Evolutionary conservation across 176 grass and related monocot species (phyloP), one percentile per base, ranked within the genome.

Genomic region (Echinochloa phyllopogon): DNA sequence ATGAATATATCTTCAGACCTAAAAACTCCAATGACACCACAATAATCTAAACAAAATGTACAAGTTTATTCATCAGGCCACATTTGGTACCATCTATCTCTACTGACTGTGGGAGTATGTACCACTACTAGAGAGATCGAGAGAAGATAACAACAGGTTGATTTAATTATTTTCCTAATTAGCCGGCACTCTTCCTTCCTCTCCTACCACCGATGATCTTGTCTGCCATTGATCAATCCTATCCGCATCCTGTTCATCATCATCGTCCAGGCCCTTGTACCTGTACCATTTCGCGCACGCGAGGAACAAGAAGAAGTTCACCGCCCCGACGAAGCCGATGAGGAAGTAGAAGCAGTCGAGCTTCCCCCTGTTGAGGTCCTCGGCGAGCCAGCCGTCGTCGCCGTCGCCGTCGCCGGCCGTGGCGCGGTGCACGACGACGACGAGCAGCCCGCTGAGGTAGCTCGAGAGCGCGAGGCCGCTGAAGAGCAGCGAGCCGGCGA

Each of bases 401-500:
- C 79, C 84, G 1, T 10, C 25, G 2, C 21, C 79, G 1, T 14
- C 5, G 8, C 38, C 75, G 0, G 8, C 47, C 10, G 92, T 94
- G 0, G 24, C 25, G 29, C 75, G 71, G 48, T 91, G 84, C 45
- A 97, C 85, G 12, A 85, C 38, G 18, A 6, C 71, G 38, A 92
- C 82, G 10, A 92, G 39, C 9, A 92, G 10, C 5, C 89, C 85
- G 18, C 91, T 97, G 64, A 94, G 47, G 86, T 94, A 97, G 72
- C 84, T 81, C 0, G 89, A 88, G n/a, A 88, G 20, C 1, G 92
- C 94, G 1, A 92, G n/a, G 20, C 89, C 89, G 45, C 42, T 68
- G 84, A 88, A 94, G 23, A 94, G 79, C 10, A 94, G 64, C 29
- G 92, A 90, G 4, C 85, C 94, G 13, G 91, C 91, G 15, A 97